A percentile compares a stretch with the other conserved stretches of the same genome.
Conservation (phyloP, 352 stramenopile genomes). For the Pythium aristosporum region DNA sequence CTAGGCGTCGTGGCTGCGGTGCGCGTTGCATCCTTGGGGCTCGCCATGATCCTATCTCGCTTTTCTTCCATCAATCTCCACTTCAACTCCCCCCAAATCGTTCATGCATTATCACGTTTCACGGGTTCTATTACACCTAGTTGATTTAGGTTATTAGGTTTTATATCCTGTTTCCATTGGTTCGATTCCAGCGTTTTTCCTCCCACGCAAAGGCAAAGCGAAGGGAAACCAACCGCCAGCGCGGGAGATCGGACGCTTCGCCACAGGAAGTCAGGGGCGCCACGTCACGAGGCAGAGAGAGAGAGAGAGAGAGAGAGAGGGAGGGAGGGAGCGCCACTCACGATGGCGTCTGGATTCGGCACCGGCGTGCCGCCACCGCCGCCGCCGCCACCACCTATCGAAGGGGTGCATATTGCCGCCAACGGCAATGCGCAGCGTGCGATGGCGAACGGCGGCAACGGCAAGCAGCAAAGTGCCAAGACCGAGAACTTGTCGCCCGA, state of each 20-base stretch:
- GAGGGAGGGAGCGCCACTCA: not conserved
- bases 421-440: not conserved
- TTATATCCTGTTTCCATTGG: constrained; percentile 27
- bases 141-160: constrained; percentile 35
- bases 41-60: constrained; percentile 16
- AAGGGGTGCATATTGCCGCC: constrained; percentile 21
- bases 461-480: constrained; percentile 1
- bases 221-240: constrained; percentile 12
- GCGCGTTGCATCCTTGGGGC: constrained; percentile 21
- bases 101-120: constrained; percentile 28
- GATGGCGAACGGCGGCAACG: not conserved
- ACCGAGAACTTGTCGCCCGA: constrained; percentile 34
- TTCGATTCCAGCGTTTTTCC: constrained; percentile 17
- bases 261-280: not conserved
- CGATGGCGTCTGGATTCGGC: constrained; percentile 21
- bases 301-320: not conserved
- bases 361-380: constrained; percentile 23
- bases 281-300: not conserved
- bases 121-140: constrained; percentile 7
- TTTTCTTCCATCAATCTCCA: not conserved
- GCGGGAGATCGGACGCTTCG: not conserved
- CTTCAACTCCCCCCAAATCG: not conserved
- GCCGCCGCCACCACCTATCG: constrained; percentile 30
- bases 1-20: not conserved
- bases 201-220: constrained; percentile 5